A percentile compares a stretch with the other conserved stretches of the same genome.
phyloP scores from a whole-genome alignment of 2,329 filamentous ascomycete species.

The Colletotrichum neosansevieriae region DNA sequence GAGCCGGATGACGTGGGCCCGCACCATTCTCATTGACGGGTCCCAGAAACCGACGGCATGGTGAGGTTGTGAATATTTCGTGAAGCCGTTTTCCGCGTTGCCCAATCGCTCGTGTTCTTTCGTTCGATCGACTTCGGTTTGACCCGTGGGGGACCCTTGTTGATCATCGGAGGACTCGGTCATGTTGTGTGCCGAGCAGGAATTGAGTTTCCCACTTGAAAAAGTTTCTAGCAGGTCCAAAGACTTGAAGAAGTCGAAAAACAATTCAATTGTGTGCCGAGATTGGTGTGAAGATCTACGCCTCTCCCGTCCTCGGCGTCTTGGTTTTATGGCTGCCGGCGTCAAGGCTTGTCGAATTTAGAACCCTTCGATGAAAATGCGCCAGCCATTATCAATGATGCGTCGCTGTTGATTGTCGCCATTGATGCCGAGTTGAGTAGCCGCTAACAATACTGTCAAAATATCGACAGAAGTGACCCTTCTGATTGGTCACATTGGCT shows the following conservation, averaged over 20 bases:
- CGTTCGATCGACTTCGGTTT: background rate
- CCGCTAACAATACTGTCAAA: constrained; percentile 14
- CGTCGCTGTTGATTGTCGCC: background rate
- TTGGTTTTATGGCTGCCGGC: constrained; percentile 17
- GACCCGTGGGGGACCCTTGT: background rate
- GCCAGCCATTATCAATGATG: constrained; percentile 23
- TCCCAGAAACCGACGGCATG: constrained; percentile 60
- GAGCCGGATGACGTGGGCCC: constrained; percentile 44
- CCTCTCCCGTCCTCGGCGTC: background rate
- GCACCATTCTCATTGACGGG: constrained; percentile 47
- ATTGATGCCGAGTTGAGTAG: background rate
- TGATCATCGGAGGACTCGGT: background rate
- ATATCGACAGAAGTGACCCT: too few relatives aligned
- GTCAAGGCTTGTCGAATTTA: background rate
- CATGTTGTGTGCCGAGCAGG: background rate
- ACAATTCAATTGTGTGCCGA: background rate
- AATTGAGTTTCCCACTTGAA: background rate
- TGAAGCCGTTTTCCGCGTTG: constrained; percentile 1
- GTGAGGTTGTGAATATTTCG: constrained; percentile 35
- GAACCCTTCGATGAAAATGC: too few relatives aligned
- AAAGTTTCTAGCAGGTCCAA: background rate
- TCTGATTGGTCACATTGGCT: background rate
- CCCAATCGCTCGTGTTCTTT: background rate
- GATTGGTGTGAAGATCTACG: background rate
- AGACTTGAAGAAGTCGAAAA: background rate